phyloP scores from a whole-genome alignment of 2,329 filamentous ascomycete genomes.

The Grosmannia penicillata region DNA sequence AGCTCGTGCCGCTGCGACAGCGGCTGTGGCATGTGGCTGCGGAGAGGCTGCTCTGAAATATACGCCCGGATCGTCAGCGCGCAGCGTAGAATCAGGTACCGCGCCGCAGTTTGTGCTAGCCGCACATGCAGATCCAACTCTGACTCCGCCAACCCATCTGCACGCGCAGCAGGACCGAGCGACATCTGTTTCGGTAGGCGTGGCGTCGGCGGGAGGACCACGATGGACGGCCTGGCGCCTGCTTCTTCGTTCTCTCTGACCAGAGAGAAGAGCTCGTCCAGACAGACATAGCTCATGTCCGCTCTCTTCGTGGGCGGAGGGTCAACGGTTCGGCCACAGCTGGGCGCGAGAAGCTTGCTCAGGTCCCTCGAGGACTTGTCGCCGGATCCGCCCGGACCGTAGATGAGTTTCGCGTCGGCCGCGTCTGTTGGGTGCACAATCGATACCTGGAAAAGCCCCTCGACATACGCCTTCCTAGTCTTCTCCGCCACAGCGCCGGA shows the following conservation, averaged over 20 bases:
- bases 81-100: conserved; percentile 68
- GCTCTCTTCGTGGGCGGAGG: conserved; percentile 48
- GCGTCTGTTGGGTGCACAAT: conserved; percentile 55
- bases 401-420: conserved; percentile 42
- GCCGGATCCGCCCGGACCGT: conserved; percentile 22
- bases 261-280: conserved; percentile 64
- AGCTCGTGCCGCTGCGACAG: conserved; percentile 68
- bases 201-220: conserved; percentile 29
- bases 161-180: neutral
- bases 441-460: conserved; percentile 67
- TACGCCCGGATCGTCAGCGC: conserved; percentile 72
- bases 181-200: conserved; percentile 15
- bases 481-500: conserved; percentile 48
- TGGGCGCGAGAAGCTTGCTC: conserved; percentile 44
- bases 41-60: conserved; percentile 78
- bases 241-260: conserved; percentile 29
- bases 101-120: conserved; percentile 62
- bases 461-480: conserved; percentile 54
- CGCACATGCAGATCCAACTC: conserved; percentile 29
- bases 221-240: conserved; percentile 19
- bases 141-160: conserved; percentile 10
- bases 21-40: conserved; percentile 81
- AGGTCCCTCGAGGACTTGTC: conserved; percentile 21
- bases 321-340: conserved; percentile 59
- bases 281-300: conserved; percentile 64